Percentiles rank a stretch among this genome's conserved stretches.
These are phyloP conservation scores for Lactarius psammicola DNA, from an alignment of 768 basidiomycete species.

Conservation along the genomic window DNA sequence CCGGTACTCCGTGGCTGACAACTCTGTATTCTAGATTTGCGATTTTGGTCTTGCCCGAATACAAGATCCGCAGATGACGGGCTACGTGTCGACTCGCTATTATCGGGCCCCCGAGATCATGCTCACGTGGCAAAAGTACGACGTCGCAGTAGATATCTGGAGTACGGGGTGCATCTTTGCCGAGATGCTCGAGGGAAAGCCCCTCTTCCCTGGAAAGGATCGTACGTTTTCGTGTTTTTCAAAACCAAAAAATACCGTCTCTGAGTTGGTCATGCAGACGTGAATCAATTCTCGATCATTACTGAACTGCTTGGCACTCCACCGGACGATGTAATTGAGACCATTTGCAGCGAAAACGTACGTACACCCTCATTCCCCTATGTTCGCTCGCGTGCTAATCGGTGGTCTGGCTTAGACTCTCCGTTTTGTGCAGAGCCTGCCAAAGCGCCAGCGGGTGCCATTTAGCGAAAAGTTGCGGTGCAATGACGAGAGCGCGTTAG, in stretches of 20 bases:
- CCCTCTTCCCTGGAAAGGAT: conserved; percentile 98
- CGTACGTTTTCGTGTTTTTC: conserved; percentile 59
- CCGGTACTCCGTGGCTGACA: conserved; percentile 23
- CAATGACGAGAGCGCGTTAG: conserved; percentile 85
- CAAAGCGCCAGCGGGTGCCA: conserved; percentile 93
- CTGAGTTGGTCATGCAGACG: conserved; percentile 56
- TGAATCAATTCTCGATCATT: conserved; percentile 99
- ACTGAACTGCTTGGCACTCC: conserved; percentile 98
- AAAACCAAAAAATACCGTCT: background rate
- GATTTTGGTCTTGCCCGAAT: conserved; percentile 98
- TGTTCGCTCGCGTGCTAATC: conserved; percentile 5
- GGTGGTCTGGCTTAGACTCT: conserved; percentile 63
- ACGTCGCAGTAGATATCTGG: conserved; percentile 99
- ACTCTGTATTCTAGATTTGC: conserved; percentile 65
- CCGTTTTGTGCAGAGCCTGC: conserved; percentile 96
- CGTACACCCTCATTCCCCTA: conserved; percentile 33
- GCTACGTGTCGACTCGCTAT: conserved; percentile 98
- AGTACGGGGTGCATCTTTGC: conserved; percentile 99
- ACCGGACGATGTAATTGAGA: conserved; percentile 98
- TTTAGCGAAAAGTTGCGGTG: conserved; percentile 92
- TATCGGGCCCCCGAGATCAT: conserved; percentile 99
- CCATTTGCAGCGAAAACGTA: conserved; percentile 97
- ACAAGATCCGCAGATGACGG: conserved; percentile 99
- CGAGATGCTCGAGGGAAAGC: conserved; percentile 99
- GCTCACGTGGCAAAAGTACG: conserved; percentile 99